These are phyloP conservation scores for Raphanus hybrid DNA, from an alignment of 441 rosid genomes.

Conservation along the genomic window DNA sequence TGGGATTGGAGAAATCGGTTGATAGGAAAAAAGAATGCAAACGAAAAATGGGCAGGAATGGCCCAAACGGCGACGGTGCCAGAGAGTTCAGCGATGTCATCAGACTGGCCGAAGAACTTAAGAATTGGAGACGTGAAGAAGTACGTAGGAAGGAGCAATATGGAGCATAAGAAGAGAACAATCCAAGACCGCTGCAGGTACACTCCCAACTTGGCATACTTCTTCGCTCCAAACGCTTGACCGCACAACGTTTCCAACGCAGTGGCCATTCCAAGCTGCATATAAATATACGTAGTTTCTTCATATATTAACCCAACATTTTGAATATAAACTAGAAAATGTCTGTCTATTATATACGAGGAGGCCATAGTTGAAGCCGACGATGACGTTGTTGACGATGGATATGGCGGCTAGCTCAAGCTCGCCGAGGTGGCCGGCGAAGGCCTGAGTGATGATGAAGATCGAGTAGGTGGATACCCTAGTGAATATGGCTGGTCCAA, in stretches of 20 bases:
- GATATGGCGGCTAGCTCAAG: background rate
- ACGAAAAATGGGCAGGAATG: background rate
- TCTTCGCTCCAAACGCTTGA: background rate
- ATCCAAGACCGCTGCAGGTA: background rate
- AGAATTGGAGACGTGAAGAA: background rate
- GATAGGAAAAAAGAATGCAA: background rate
- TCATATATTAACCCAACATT: background rate
- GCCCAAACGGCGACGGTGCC: background rate
- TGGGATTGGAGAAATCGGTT: conserved; percentile 3
- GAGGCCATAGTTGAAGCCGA: background rate
- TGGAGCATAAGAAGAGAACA: background rate
- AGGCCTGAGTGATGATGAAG: background rate
- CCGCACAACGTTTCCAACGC: background rate
- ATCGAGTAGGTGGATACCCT: background rate
- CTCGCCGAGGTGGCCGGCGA: background rate
- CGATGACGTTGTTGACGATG: background rate
- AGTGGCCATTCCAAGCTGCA: background rate
- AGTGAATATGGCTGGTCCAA: conserved; percentile 7
- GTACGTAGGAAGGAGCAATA: background rate
- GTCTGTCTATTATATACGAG: background rate
- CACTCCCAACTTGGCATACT: background rate
- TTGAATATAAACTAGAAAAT: background rate
- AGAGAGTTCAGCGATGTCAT: background rate
- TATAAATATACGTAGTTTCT: background rate
- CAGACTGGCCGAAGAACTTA: background rate